These are phyloP conservation scores for Alternaria conjuncta DNA, from an alignment of 2,329 filamentous ascomycete genomes.

Conservation along the genomic window DNA sequence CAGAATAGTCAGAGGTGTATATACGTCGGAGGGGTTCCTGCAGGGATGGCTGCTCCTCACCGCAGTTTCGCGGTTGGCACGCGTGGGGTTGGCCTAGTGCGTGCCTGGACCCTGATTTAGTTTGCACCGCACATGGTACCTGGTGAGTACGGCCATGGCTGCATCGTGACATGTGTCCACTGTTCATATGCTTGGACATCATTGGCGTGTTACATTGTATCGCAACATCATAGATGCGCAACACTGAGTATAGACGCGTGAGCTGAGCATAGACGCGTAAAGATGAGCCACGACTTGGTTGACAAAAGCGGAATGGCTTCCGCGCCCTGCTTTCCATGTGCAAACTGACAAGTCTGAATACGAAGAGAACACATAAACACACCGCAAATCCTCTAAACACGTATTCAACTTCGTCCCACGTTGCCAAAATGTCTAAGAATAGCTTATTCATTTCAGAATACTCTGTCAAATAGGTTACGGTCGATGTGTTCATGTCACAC, in stretches of 20 bases:
- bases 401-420: too few relatives aligned
- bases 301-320: slow-evolving; percentile 13
- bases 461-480: background rate
- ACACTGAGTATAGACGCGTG: background rate
- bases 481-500: slow-evolving; percentile 3
- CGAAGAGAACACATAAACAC: background rate
- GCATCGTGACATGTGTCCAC: background rate
- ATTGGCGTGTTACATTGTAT: background rate
- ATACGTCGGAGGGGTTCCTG: slow-evolving; percentile 28
- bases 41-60: slow-evolving; percentile 30
- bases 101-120: slow-evolving; percentile 9
- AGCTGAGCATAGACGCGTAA: slow-evolving; percentile 2
- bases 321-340: background rate
- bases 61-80: slow-evolving; percentile 20
- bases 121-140: slow-evolving; percentile 2
- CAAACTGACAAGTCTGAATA: background rate
- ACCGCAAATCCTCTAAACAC: background rate
- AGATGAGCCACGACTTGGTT: background rate
- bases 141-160: background rate
- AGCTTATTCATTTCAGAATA: background rate
- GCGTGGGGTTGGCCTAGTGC: slow-evolving; percentile 29
- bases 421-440: background rate
- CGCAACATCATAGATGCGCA: background rate
- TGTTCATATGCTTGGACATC: background rate
- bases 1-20: background rate